A percentile compares a stretch with the other conserved stretches of the same genome.
Evolutionary conservation across 202 grass and related monocot species (phyloP).

Genomic region (Brachypodium distachyon): DNA sequence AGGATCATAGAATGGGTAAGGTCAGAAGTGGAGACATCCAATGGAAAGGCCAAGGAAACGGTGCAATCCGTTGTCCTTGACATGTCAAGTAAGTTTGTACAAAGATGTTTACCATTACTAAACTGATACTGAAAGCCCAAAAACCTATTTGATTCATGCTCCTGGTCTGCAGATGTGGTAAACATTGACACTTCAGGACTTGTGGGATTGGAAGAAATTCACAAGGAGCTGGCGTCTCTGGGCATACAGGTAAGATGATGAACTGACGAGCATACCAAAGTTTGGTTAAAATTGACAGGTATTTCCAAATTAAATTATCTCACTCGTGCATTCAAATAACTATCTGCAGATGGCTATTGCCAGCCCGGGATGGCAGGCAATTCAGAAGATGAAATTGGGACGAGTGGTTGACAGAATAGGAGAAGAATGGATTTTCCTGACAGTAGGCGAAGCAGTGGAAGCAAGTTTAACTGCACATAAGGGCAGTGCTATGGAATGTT

Average conservation of each 20-base stretch:
- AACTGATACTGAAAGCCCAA: background rate
- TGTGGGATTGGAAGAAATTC: constrained; percentile 49
- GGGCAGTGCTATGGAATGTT: constrained; percentile 28
- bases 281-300: background rate
- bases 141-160: background rate
- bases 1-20: constrained; percentile 55
- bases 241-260: constrained; percentile 52
- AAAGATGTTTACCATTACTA: background rate
- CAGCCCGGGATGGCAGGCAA: constrained; percentile 66
- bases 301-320: background rate
- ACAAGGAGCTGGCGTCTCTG: constrained; percentile 46
- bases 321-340: background rate
- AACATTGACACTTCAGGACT: constrained; percentile 93
- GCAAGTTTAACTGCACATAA: constrained; percentile 43
- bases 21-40: constrained; percentile 31
- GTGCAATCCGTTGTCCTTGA: constrained; percentile 67
- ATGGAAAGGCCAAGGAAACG: constrained; percentile 38
- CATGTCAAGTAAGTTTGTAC: constrained; percentile 63
- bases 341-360: constrained; percentile 51
- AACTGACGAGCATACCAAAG: background rate
- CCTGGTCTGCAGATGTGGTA: constrained; percentile 56
- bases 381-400: constrained; percentile 88
- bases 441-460: constrained; percentile 69
- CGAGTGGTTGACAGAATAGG: constrained; percentile 44
- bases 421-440: constrained; percentile 76